Evolutionary conservation across 2,329 filamentous ascomycete genomes (phyloP).

Genomic region (Thielaviopsis cerberus): DNA sequence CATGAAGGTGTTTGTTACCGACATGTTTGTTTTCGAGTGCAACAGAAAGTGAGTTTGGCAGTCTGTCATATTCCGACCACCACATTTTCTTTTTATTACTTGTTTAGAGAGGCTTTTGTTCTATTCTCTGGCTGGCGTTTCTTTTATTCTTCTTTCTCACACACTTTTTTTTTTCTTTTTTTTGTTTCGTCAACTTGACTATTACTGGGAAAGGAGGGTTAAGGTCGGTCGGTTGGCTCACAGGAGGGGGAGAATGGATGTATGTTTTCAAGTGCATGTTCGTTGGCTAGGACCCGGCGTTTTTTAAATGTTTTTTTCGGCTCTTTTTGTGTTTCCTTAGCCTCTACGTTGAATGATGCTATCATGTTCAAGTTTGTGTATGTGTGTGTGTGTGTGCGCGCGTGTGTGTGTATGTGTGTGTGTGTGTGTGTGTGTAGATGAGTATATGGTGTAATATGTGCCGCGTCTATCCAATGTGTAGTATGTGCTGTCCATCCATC

Average conservation of each 20-base stretch:
- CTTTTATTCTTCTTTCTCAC: background rate
- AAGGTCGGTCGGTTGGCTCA: background rate
- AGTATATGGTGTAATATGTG: too few species aligned
- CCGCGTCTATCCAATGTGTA: too few species aligned
- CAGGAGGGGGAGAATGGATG: background rate
- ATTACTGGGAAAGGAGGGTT: background rate
- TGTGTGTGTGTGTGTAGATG: background rate
- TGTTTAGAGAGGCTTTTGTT: too few species aligned
- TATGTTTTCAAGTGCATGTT: background rate
- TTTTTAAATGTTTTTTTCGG: background rate
- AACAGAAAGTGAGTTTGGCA: constrained; percentile 1
- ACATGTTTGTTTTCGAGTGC: background rate
- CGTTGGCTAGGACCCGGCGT: background rate
- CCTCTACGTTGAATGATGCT: background rate
- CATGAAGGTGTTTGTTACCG: too few species aligned
- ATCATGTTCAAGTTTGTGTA: background rate
- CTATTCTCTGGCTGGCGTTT: background rate
- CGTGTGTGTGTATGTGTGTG: too few species aligned
- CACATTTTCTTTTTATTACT: background rate
- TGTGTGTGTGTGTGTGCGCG: background rate
- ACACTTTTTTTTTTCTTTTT: background rate
- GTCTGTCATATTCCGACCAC: constrained; percentile 2
- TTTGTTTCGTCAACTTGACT: background rate
- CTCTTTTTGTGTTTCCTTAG: background rate
- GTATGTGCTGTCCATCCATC: too few species aligned